Percentiles rank a stretch among this genome's conserved stretches.
Conservation (phyloP, 1,284 basidiomycete species). For the Rhodotorula sp. region DNA sequence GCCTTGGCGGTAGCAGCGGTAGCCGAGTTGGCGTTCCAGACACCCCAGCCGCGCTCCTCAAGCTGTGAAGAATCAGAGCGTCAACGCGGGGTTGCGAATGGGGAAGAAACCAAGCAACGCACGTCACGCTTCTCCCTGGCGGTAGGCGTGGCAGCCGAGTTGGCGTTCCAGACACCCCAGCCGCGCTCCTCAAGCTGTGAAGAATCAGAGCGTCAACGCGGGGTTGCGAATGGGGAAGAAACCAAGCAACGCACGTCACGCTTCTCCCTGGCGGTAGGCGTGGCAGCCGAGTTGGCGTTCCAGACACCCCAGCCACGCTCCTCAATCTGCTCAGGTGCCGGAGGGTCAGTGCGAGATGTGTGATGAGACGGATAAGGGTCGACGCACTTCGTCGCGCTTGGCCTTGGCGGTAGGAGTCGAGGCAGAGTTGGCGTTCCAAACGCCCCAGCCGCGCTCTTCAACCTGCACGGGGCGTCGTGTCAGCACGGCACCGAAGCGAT, state of each 20-base stretch:
- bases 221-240: background rate
- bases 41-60: conserved; percentile 8
- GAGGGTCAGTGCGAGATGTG: too few species aligned
- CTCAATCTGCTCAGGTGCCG: background rate
- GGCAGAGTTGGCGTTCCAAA: too few species aligned
- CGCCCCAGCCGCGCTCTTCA: background rate
- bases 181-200: conserved; percentile 4
- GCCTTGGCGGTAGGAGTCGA: too few species aligned
- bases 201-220: background rate
- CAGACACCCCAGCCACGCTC: background rate
- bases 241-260: background rate
- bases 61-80: background rate
- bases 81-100: background rate
- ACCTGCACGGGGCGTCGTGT: too few species aligned
- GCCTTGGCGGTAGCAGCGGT: too few species aligned
- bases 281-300: too few species aligned
- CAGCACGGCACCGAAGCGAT: too few species aligned
- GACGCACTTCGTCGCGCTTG: too few species aligned
- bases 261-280: background rate
- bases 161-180: background rate
- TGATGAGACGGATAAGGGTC: too few species aligned
- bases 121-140: background rate
- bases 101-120: background rate
- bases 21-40: background rate
- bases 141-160: background rate